phyloP scores from a whole-genome alignment of 2,329 filamentous ascomycete species.

The Scedosporium aurantiacum region DNA sequence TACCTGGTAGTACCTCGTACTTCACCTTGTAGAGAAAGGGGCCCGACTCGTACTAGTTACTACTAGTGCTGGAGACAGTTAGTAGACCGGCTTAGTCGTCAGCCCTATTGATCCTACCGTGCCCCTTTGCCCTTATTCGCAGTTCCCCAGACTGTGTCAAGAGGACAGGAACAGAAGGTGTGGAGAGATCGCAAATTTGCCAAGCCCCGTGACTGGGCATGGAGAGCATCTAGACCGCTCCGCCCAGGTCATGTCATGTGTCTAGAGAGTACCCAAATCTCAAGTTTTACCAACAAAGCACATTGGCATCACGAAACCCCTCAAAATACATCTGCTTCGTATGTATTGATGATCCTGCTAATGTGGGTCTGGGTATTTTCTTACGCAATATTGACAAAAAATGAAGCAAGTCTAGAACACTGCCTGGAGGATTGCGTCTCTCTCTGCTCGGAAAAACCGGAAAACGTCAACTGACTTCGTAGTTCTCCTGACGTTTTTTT shows the following conservation, averaged over 20 bases:
- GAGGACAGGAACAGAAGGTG: neutral
- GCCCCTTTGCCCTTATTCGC: neutral
- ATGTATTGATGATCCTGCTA: neutral
- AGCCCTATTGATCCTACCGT: neutral
- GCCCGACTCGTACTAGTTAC: neutral
- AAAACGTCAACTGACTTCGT: too few relatives aligned
- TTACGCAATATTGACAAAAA: neutral
- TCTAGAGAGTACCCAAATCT: too few relatives aligned
- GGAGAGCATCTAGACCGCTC: too few relatives aligned
- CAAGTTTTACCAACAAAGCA: too few relatives aligned
- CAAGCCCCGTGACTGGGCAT: neutral
- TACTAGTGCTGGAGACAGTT: neutral
- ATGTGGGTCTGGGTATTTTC: neutral
- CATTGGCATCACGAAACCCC: neutral
- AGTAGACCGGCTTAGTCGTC: neutral
- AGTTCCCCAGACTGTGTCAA: neutral
- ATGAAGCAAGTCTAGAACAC: neutral
- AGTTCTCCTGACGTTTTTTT: too few relatives aligned
- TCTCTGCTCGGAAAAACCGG: too few relatives aligned
- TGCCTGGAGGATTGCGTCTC: neutral
- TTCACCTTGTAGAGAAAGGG: neutral
- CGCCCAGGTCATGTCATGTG: too few relatives aligned
- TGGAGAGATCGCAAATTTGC: neutral
- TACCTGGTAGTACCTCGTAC: too few relatives aligned
- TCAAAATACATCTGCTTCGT: neutral